Percentiles rank a stretch among this genome's conserved stretches.
Conservation (phyloP, 2,329 filamentous ascomycete species). For the Calonectria ilicicola region DNA sequence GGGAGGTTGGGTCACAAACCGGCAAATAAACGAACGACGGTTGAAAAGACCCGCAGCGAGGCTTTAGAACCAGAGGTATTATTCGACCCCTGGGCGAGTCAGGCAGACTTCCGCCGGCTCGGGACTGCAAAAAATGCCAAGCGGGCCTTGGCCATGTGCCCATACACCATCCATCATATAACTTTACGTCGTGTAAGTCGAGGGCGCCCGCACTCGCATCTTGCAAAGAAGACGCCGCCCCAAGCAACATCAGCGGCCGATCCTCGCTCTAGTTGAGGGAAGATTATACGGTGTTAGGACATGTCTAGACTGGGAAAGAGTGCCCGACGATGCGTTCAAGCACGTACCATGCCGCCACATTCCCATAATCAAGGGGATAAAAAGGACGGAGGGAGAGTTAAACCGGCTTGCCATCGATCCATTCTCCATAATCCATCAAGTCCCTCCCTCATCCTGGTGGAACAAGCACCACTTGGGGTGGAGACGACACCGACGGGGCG, state of each 20-base stretch:
- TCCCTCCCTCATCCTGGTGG: constrained; percentile 2
- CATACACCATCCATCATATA: background rate
- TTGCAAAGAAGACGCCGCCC: background rate
- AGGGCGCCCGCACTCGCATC: background rate
- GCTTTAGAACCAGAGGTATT: background rate
- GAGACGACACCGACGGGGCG: constrained; percentile 25
- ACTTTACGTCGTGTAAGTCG: constrained; percentile 16
- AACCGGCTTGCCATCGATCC: background rate
- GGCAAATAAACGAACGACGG: constrained; percentile 13
- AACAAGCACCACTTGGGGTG: constrained; percentile 11
- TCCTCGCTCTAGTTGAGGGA: constrained; percentile 7
- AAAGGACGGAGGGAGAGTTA: background rate
- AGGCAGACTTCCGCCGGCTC: background rate
- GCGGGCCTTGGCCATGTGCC: background rate
- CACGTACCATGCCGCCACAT: background rate
- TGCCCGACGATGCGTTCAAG: background rate
- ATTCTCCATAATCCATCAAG: background rate
- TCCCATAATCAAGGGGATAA: background rate
- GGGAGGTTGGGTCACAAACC: background rate
- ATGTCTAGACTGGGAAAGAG: background rate
- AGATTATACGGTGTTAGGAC: background rate
- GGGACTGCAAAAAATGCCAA: background rate
- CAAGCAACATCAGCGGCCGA: constrained; percentile 19
- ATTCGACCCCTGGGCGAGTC: background rate
- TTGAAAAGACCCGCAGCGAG: background rate